Evolutionary conservation across 2,329 filamentous ascomycete genomes (phyloP).

Genomic region (Paecilomyces sp.): DNA sequence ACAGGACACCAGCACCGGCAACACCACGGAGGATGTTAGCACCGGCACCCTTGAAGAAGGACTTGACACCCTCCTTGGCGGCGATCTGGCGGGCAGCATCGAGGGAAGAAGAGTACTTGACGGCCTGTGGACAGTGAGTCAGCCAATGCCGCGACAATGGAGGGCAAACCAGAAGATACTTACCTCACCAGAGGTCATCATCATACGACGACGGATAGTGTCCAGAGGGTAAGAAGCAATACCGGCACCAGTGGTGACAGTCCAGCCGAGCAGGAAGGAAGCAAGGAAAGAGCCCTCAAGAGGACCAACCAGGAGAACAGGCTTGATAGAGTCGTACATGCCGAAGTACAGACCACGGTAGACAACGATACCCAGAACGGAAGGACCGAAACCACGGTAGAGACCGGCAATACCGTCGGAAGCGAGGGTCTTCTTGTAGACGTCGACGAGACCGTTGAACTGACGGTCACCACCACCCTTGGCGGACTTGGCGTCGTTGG

Average conservation of each 20-base stretch:
- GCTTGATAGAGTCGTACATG: conserved; percentile 99
- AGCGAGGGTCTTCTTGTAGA: conserved; percentile 99
- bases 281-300: conserved; percentile 99
- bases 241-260: conserved; percentile 99
- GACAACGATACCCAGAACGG: conserved; percentile 97
- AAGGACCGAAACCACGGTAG: conserved; percentile 99
- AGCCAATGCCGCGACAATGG: neutral
- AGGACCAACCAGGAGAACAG: conserved; percentile 81
- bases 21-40: conserved; percentile 99
- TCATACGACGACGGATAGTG: conserved; percentile 99
- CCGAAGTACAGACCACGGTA: conserved; percentile 99
- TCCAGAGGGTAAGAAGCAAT: conserved; percentile 99
- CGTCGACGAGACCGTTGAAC: conserved; percentile 99
- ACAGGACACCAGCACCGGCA: conserved; percentile 99
- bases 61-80: conserved; percentile 93
- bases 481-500: conserved; percentile 99
- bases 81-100: conserved; percentile 96
- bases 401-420: conserved; percentile 98
- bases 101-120: conserved; percentile 98
- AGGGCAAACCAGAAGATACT: conserved; percentile 19
- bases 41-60: conserved; percentile 99
- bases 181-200: conserved; percentile 88
- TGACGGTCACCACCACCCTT: conserved; percentile 93
- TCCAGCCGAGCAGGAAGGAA: conserved; percentile 97
- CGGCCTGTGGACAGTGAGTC: conserved; percentile 70